A percentile compares a stretch with the other conserved stretches of the same genome.
Conservation (phyloP, 2,329 filamentous ascomycete genomes). For the Chrysoporthe austroafricana region DNA sequence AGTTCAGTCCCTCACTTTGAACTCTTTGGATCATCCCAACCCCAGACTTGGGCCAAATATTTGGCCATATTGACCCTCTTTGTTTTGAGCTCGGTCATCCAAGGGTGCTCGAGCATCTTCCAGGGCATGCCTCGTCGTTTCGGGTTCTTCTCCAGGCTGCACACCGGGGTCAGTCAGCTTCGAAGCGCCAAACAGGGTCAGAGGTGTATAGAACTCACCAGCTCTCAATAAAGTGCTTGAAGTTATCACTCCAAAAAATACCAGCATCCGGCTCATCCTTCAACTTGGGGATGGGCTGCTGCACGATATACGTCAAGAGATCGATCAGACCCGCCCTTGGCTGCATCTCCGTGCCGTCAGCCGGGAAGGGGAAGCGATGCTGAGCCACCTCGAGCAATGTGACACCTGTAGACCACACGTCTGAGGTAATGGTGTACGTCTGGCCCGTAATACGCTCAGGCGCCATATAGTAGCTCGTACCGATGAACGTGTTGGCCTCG, state of each 20-base stretch:
- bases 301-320: constrained; percentile 94
- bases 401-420: constrained; percentile 97
- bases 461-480: constrained; percentile 99
- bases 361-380: constrained; percentile 96
- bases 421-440: constrained; percentile 96
- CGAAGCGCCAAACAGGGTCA: not conserved
- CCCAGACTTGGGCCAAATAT: constrained; percentile 95
- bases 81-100: constrained; percentile 94
- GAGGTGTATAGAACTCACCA: constrained; percentile 70
- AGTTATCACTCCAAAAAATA: constrained; percentile 94
- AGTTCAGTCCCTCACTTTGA: constrained; percentile 15
- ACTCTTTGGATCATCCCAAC: constrained; percentile 66
- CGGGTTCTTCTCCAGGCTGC: constrained; percentile 91
- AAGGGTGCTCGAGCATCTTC: constrained; percentile 98
- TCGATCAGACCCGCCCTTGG: constrained; percentile 92
- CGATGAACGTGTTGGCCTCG: constrained; percentile 98
- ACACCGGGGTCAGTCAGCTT: constrained; percentile 26
- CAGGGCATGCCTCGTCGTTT: constrained; percentile 87
- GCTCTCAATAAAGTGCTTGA: constrained; percentile 99
- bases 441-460: constrained; percentile 97
- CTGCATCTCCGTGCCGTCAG: constrained; percentile 94
- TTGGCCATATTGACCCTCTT: constrained; percentile 98
- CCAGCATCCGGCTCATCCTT: constrained; percentile 91
- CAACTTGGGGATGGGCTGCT: constrained; percentile 90
- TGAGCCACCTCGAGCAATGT: constrained; percentile 99